Base-by-base conservation (phyloP, 2,329 filamentous ascomycete genomes). In the Coniella vitis region DNA sequence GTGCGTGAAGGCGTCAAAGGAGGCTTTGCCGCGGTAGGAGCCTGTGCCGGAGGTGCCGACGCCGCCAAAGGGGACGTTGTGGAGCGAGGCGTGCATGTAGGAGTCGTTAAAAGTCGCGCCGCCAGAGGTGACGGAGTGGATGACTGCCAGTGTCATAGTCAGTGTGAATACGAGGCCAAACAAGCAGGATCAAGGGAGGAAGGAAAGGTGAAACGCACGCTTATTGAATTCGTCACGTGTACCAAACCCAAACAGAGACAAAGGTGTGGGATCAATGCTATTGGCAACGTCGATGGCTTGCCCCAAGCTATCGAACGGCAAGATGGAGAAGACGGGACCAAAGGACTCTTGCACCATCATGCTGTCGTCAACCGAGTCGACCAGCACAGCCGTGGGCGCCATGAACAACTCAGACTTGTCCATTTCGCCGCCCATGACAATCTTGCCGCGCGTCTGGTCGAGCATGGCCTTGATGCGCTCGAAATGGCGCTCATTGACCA, bases 351-450 rank as follows among this genome's bases (percentile, higher is more conserved):
- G 81, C 20, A 71, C 70, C 61, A 96, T 78, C 66, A 96, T 79
- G 7, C 84, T 76, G 68, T 95, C 91, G 42, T 90, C 77, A 14
- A 78, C 63, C 54, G 81, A 82, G 56, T 87, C 75, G 34, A 96
- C 85, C 53, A 88, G 76, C n/a, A 98, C 83, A n/a, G 91, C 82
- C 0, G 93, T 98, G 1, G 90, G 88, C 64, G 91, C 89, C 58
- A 98, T 93, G 68, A 86, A 96, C 43, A 86, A 81, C 29, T 88
- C 78, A 32, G 77, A 73, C 63, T 87, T 83, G 64, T 97, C 89
- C 70, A 86, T 83, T 47, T 83, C 81, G 42, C 93, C 93, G 45
- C 93, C 93, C 60, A 95, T 71, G 42, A 97, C 74, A 55, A 98
- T 89, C 69, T 87, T 86, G 65, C 93, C 93, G 54, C 79, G 78